A percentile compares a stretch with the other conserved stretches of the same genome.
Conservation (phyloP, 805 yeast species). For the Kodamaea leandrae region DNA sequence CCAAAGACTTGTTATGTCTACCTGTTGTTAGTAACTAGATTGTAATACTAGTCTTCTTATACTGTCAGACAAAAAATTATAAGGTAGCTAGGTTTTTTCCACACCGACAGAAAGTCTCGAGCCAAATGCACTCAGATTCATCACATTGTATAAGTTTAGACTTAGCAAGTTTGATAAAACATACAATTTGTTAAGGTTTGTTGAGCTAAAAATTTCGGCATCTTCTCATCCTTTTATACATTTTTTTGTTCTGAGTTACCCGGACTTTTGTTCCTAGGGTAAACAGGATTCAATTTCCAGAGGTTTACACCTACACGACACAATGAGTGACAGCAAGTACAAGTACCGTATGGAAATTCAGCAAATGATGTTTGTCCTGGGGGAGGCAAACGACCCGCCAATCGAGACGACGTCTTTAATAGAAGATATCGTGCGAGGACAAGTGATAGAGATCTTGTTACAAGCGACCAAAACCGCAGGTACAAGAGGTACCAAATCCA, state of each 20-base stretch:
- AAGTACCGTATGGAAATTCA: constrained; percentile 91
- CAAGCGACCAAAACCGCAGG: constrained; percentile 79
- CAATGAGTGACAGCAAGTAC: constrained; percentile 43
- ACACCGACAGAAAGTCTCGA: constrained; percentile 96
- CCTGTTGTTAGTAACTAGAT: constrained; percentile 4
- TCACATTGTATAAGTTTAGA: constrained; percentile 49
- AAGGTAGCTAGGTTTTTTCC: constrained; percentile 99
- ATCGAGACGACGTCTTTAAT: constrained; percentile 86
- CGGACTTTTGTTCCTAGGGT: neutral
- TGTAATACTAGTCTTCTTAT: neutral
- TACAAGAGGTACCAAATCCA: constrained; percentile 75
- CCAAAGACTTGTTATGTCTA: no score
- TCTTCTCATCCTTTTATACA: constrained; percentile 4
- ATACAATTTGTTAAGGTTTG: constrained; percentile 6
- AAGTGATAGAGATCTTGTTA: constrained; percentile 79
- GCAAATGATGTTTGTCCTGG: constrained; percentile 97
- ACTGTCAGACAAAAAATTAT: constrained; percentile 58
- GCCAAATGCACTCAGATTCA: constrained; percentile 99
- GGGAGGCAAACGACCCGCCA: constrained; percentile 94
- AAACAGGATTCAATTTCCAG: no score
- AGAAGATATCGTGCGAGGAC: constrained; percentile 93
- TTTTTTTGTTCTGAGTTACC: constrained; percentile 2
- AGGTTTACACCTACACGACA: no score
- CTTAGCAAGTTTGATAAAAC: constrained; percentile 3
- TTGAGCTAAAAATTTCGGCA: constrained; percentile 4